Percentiles rank a stretch among this genome's conserved stretches.
Evolutionary conservation across 2,329 filamentous ascomycete genomes (phyloP).

Genomic region (Neofusicoccum parvum): DNA sequence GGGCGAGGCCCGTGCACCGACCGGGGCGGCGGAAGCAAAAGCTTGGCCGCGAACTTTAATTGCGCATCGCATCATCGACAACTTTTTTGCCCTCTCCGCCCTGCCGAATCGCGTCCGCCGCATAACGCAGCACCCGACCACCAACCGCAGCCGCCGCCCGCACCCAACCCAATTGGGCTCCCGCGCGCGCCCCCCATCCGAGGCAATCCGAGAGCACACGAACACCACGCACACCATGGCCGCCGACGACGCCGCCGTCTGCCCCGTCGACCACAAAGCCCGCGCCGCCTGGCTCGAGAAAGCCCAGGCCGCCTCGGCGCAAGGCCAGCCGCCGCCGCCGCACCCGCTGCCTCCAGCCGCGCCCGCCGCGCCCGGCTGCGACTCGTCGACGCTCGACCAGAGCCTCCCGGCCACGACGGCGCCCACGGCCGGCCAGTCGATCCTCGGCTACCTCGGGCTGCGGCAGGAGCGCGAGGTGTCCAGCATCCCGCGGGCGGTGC

Average conservation of each 20-base stretch:
- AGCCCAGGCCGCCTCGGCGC: conserved; percentile 49
- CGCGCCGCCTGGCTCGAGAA: conserved; percentile 84
- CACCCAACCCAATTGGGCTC: background rate
- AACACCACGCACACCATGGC: background rate
- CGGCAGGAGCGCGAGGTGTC: conserved; percentile 73
- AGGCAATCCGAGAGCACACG: too few relatives aligned
- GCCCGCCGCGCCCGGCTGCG: conserved; percentile 34
- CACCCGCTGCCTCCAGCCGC: conserved; percentile 18
- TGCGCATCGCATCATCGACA: background rate
- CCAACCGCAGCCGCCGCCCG: background rate
- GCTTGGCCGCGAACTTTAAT: background rate
- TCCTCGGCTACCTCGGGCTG: conserved; percentile 24
- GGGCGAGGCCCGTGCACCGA: too few relatives aligned
- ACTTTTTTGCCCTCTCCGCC: background rate
- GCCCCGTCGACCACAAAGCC: conserved; percentile 88
- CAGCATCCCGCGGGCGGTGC: conserved; percentile 63
- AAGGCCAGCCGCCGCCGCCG: conserved; percentile 29
- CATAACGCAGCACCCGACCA: too few relatives aligned
- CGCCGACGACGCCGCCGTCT: conserved; percentile 41
- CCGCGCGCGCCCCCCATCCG: too few relatives aligned
- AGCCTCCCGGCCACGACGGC: background rate
- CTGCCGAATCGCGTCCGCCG: too few relatives aligned
- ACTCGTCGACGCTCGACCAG: conserved; percentile 36
- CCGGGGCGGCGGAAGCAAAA: background rate
- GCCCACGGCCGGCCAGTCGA: conserved; percentile 16